These are phyloP conservation scores for Trametes coccinea DNA, from an alignment of 768 basidiomycete genomes.

Conservation along the genomic window DNA sequence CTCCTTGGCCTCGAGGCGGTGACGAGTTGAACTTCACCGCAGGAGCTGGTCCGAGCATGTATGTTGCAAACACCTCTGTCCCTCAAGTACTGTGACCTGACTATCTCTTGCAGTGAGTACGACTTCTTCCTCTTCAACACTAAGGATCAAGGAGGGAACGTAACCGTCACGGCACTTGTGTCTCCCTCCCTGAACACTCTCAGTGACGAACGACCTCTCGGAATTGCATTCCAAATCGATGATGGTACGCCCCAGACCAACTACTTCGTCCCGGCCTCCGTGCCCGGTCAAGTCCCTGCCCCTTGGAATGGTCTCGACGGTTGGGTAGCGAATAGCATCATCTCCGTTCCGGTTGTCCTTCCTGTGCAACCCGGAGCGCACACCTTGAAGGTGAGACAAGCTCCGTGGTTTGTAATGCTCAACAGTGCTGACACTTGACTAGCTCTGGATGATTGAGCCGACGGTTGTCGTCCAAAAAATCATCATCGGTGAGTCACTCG, in stretches of 20 bases:
- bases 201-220: slow-evolving; percentile 50
- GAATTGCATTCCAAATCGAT: slow-evolving; percentile 54
- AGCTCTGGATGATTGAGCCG: slow-evolving; percentile 60
- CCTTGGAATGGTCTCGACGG: slow-evolving; percentile 51
- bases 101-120: slow-evolving; percentile 48
- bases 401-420: background rate
- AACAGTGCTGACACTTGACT: background rate
- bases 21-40: slow-evolving; percentile 56
- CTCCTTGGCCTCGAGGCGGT: slow-evolving; percentile 54
- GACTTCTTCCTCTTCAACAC: slow-evolving; percentile 66
- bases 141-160: slow-evolving; percentile 41
- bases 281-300: slow-evolving; percentile 47
- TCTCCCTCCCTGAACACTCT: slow-evolving; percentile 57
- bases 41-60: slow-evolving; percentile 66
- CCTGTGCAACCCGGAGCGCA: slow-evolving; percentile 52
- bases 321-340: slow-evolving; percentile 56
- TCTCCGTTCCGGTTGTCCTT: slow-evolving; percentile 42
- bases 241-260: slow-evolving; percentile 40
- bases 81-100: background rate
- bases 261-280: slow-evolving; percentile 48
- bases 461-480: slow-evolving; percentile 64
- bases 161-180: slow-evolving; percentile 49
- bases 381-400: slow-evolving; percentile 49
- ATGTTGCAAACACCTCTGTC: slow-evolving; percentile 22
- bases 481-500: slow-evolving; percentile 48